These are phyloP conservation scores for Microbotryomycetes sp. DNA, from an alignment of 1,284 basidiomycete genomes.

Conservation along the genomic window DNA sequence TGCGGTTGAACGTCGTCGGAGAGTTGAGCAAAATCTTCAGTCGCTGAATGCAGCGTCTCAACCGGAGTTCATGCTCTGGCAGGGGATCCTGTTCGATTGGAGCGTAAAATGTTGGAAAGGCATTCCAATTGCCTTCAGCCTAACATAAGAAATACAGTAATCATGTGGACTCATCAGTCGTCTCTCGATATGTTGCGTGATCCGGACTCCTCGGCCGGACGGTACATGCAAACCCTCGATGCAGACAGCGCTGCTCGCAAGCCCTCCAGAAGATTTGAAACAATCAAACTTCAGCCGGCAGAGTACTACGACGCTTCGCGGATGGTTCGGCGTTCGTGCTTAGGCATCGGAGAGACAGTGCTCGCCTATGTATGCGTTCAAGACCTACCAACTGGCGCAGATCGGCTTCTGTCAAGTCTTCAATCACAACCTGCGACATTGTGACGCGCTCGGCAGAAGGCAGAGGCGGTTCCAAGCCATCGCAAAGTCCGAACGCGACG, in stretches of 20 bases:
- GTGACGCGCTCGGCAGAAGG: not conserved
- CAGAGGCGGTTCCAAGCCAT: too few relatives aligned
- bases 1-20: constrained; percentile 4
- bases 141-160: not conserved
- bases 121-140: constrained; percentile 12
- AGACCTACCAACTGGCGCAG: not conserved
- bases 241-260: too few relatives aligned
- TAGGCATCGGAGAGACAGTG: not conserved
- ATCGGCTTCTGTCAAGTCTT: not conserved
- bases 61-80: constrained; percentile 14
- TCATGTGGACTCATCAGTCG: too few relatives aligned
- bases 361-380: not conserved
- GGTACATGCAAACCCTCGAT: too few relatives aligned
- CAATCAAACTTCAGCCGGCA: too few relatives aligned
- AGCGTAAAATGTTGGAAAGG: constrained; percentile 14
- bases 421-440: not conserved
- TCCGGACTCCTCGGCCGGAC: too few relatives aligned
- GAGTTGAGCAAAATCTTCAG: not conserved
- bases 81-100: constrained; percentile 1
- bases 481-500: not conserved
- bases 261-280: too few relatives aligned
- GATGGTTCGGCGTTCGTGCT: not conserved
- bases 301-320: too few relatives aligned
- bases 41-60: constrained; percentile 9
- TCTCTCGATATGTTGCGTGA: too few relatives aligned